Percentiles rank a stretch among this genome's conserved stretches.
Evolutionary conservation across 495 filamentous ascomycete genomes (phyloP).

Genomic region (Aspergillus kassunensis): DNA sequence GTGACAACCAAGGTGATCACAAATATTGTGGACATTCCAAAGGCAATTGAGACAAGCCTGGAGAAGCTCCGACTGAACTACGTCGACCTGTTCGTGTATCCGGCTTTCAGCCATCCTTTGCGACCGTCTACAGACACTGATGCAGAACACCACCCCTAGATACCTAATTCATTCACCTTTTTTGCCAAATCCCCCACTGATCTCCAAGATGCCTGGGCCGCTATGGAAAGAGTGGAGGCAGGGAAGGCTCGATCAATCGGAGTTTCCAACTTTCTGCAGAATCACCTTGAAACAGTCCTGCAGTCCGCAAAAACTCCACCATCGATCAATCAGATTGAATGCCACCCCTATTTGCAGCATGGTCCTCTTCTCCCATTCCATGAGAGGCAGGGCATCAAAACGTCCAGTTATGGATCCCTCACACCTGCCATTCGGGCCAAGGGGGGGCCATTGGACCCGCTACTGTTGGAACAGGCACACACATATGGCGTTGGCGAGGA

Average conservation of each 20-base stretch:
- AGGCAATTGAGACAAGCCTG: conserved; percentile 66
- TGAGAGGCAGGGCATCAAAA: conserved; percentile 62
- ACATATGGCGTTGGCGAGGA: conserved; percentile 74
- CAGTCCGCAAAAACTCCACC: conserved; percentile 61
- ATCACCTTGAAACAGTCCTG: conserved; percentile 64
- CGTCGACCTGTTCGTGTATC: conserved; percentile 61
- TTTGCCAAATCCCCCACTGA: conserved; percentile 57
- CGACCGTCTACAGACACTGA: neutral
- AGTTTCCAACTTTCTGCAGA: conserved; percentile 73
- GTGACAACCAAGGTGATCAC: conserved; percentile 69
- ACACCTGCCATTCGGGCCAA: conserved; percentile 60
- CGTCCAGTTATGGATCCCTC: conserved; percentile 66
- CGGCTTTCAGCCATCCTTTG: neutral
- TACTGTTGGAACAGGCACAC: conserved; percentile 55
- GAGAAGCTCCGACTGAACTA: conserved; percentile 72
- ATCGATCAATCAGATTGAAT: conserved; percentile 84
- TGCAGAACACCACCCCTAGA: conserved; percentile 27
- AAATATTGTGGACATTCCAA: conserved; percentile 56
- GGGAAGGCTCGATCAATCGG: conserved; percentile 77
- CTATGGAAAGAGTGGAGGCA: conserved; percentile 65
- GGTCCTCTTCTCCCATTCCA: conserved; percentile 60
- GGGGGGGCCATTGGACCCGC: conserved; percentile 64
- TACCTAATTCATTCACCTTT: conserved; percentile 81
- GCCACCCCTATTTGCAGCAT: conserved; percentile 83
- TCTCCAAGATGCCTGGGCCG: conserved; percentile 68